Base-by-base conservation (phyloP, 2,329 filamentous ascomycete species). In the Diaporthe sp. region DNA sequence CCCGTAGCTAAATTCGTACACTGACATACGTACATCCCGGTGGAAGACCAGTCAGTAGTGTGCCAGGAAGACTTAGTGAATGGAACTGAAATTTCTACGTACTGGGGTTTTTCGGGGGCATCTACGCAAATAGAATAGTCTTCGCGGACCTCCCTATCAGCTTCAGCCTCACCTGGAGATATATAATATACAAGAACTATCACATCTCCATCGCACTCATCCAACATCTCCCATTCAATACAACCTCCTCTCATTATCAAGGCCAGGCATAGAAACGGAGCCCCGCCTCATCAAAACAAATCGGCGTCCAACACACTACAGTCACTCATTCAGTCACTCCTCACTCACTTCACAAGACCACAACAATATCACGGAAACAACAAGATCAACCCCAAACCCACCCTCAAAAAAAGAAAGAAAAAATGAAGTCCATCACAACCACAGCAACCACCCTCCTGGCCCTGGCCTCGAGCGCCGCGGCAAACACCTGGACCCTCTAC, bases 401-500 rank as follows among this genome's bases (percentile, higher is more conserved):
- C 15, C 4, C 57, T 15, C 22, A n/a, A 17, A 0, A 12, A 20
- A 1, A n/a, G 0, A 31, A 2, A n/a, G 5, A 22, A 12, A 49
- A 72, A 37, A 76, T 76, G 71, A 73, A 76, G 42, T 51, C 31
- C 37, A 2, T 63, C 57, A 57, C 44, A 22, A 49, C 57, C 20
- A 10, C 55, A 60, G 13, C 47, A 25, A 34, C 57, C 39, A 44
- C 71, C 42, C 31, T 71, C 17, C 49, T 76, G 57, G 75, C 75
- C 55, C 49, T 76, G 31, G 55, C 55, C 71, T 57, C 72, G 25
- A 22, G 49, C 34, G 65, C 55, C 47, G 51, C 65, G 3, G 72
- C 72, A 42, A 76, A 74, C 49, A 55, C 22, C 28, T 76, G 73
- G 71, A 76, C 71, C 47, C 72, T 76, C 63, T 71, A 65, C 72